These are phyloP conservation scores for slime mould (Dictyostelium discoideum) DNA, from an alignment of 78 protist species.

Conservation along the genomic window DNA sequence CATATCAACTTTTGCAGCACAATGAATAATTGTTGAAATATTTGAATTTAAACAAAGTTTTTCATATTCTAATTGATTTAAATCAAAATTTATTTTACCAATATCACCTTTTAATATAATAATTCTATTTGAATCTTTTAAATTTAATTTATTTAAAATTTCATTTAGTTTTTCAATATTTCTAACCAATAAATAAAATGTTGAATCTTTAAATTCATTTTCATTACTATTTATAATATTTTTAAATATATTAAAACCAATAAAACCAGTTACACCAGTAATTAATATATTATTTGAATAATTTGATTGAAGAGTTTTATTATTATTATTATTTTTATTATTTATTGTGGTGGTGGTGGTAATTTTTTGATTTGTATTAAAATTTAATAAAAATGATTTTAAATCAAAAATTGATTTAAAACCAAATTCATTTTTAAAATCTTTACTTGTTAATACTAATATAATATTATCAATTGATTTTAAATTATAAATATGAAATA, in stretches of 20 bases:
- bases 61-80: background rate
- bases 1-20: constrained; percentile 56
- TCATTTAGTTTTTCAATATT: background rate
- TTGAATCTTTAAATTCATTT: background rate
- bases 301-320: too few relatives aligned
- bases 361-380: background rate
- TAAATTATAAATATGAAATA: constrained; percentile 1
- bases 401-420: constrained; percentile 1
- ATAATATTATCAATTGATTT: constrained; percentile 21
- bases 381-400: background rate
- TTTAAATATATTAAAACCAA: background rate
- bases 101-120: constrained; percentile 7
- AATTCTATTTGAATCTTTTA: background rate
- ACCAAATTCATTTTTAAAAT: background rate
- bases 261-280: constrained; percentile 24
- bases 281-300: constrained; percentile 9
- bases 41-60: background rate
- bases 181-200: constrained; percentile 19
- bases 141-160: background rate
- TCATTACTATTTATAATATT: background rate
- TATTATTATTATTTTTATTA: too few relatives aligned
- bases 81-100: background rate
- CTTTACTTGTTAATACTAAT: background rate
- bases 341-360: too few relatives aligned
- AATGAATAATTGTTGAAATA: constrained; percentile 11